A percentile compares a stretch with the other conserved stretches of the same genome.
These are phyloP conservation scores for Penicillium macrosclerotiorum DNA, from an alignment of 495 filamentous ascomycete species.

Conservation along the genomic window DNA sequence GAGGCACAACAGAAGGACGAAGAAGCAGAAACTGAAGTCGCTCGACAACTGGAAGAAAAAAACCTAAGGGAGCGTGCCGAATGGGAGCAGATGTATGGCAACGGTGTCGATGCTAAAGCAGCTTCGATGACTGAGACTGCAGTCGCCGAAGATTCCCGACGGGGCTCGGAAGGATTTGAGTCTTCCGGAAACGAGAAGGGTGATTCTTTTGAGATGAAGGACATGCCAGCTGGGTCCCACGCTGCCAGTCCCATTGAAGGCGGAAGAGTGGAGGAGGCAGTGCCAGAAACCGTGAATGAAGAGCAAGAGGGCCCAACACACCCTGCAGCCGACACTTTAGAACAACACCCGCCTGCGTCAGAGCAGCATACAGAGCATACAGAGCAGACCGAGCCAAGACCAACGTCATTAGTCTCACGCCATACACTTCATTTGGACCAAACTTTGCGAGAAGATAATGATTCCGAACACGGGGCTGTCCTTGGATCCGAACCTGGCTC, in stretches of 20 bases:
- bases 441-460: slow-evolving; percentile 20
- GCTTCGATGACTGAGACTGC: slow-evolving; percentile 29
- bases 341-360: not conserved
- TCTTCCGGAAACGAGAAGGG: slow-evolving; percentile 27
- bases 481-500: slow-evolving; percentile 35
- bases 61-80: slow-evolving; percentile 64
- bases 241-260: slow-evolving; percentile 25
- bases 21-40: slow-evolving; percentile 68
- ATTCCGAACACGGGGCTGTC: slow-evolving; percentile 38
- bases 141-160: slow-evolving; percentile 30
- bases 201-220: slow-evolving; percentile 37
- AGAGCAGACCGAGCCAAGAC: slow-evolving; percentile 2
- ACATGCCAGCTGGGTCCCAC: slow-evolving; percentile 23
- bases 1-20: slow-evolving; percentile 59
- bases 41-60: slow-evolving; percentile 63
- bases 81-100: slow-evolving; percentile 77
- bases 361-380: not conserved
- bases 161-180: slow-evolving; percentile 17
- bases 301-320: slow-evolving; percentile 4
- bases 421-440: not conserved
- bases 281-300: slow-evolving; percentile 6
- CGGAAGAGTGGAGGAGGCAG: slow-evolving; percentile 24
- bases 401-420: slow-evolving; percentile 1
- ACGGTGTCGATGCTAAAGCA: slow-evolving; percentile 30
- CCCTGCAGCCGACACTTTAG: not conserved